Conservation (phyloP, 331 rosid genomes). For the Malus hybrid region DNA sequence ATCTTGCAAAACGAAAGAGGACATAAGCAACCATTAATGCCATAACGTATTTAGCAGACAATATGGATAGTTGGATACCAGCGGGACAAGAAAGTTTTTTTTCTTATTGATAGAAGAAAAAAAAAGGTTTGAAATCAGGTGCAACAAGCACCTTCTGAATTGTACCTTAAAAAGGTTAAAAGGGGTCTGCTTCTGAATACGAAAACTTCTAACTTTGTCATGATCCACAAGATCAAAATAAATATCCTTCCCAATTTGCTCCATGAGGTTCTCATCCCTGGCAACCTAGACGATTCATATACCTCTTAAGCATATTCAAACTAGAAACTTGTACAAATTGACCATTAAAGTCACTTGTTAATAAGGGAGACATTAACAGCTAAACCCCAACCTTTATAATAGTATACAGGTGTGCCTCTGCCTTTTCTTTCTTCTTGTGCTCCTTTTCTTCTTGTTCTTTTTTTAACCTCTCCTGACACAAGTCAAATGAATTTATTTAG, state of each 20-base stretch:
- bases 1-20: neutral
- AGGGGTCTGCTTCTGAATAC: slow-evolving; percentile 70
- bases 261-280: slow-evolving; percentile 58
- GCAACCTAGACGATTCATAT: slow-evolving; percentile 53
- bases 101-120: neutral
- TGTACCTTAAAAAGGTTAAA: slow-evolving; percentile 80
- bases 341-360: slow-evolving; percentile 3
- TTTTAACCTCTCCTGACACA: slow-evolving; percentile 78
- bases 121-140: neutral
- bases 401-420: slow-evolving; percentile 92
- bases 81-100: neutral
- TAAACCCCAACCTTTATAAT: slow-evolving; percentile 63
- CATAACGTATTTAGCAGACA: no score
- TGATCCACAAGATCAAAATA: slow-evolving; percentile 94
- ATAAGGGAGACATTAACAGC: slow-evolving; percentile 9
- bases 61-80: neutral
- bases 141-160: neutral
- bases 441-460: slow-evolving; percentile 95
- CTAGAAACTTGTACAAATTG: neutral
- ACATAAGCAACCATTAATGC: no score
- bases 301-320: slow-evolving; percentile 2
- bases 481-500: slow-evolving; percentile 11
- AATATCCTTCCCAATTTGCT: slow-evolving; percentile 80
- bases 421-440: slow-evolving; percentile 84
- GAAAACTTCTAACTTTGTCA: slow-evolving; percentile 85